Conservation (phyloP, 2,329 filamentous ascomycete genomes). For the Cladobotryum mycophilum region DNA sequence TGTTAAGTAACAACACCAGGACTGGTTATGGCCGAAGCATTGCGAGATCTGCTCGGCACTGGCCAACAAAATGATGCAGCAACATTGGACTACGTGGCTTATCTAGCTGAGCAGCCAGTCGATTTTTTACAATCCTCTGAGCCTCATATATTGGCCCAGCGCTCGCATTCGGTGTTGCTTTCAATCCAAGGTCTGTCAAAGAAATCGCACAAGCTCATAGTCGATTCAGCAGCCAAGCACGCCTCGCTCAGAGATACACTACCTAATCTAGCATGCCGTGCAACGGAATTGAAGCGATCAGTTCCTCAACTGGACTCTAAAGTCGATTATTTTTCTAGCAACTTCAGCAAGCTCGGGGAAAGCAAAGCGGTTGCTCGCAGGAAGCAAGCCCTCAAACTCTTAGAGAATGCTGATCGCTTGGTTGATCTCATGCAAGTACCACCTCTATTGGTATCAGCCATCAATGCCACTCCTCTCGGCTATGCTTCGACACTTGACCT, state of each 20-base stretch:
- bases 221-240: conserved; percentile 73
- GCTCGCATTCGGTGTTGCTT: conserved; percentile 72
- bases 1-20: no score
- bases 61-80: conserved; percentile 39
- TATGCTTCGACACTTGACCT: conserved; percentile 88
- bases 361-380: conserved; percentile 66
- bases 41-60: conserved; percentile 29
- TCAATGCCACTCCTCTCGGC: conserved; percentile 59
- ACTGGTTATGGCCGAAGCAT: conserved; percentile 29
- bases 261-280: conserved; percentile 60
- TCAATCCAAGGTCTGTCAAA: conserved; percentile 85
- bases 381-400: conserved; percentile 72
- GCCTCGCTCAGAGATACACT: conserved; percentile 65
- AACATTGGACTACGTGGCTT: conserved; percentile 66
- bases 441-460: conserved; percentile 73
- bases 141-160: conserved; percentile 71
- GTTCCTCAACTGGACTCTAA: conserved; percentile 75
- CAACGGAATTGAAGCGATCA: conserved; percentile 59
- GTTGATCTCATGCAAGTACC: conserved; percentile 90
- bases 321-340: conserved; percentile 72
- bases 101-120: conserved; percentile 70
- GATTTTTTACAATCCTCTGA: conserved; percentile 68
- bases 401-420: conserved; percentile 81
- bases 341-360: conserved; percentile 69
- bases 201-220: conserved; percentile 78